Evolutionary conservation across 768 basidiomycete species (phyloP).

Genomic region (Mycena maculata): DNA sequence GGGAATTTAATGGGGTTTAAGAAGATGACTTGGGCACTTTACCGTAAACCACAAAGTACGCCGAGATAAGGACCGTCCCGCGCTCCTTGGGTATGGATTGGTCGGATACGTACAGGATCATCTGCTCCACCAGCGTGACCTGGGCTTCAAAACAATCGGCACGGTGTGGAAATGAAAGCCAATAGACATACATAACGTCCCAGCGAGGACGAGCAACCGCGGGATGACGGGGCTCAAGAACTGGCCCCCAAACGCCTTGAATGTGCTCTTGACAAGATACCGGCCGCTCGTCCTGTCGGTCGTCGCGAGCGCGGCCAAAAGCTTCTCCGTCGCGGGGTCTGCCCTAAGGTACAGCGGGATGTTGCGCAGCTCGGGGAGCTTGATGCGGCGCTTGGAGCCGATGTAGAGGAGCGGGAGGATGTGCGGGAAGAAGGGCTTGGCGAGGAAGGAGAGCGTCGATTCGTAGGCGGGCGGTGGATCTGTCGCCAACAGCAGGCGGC

Average conservation of each 20-base stretch:
- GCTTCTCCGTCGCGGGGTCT: conserved; percentile 23
- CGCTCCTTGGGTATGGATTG: conserved; percentile 22
- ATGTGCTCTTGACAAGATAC: conserved; percentile 18
- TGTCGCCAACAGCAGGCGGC: background rate
- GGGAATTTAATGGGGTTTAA: background rate
- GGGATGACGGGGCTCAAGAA: conserved; percentile 16
- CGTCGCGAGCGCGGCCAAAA: conserved; percentile 9
- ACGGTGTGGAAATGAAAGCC: background rate
- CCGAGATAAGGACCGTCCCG: conserved; percentile 10
- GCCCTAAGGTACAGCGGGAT: conserved; percentile 9
- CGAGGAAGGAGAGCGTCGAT: conserved; percentile 22
- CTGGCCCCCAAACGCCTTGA: background rate
- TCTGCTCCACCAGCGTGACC: conserved; percentile 26
- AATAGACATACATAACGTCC: conserved; percentile 1
- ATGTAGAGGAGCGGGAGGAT: conserved; percentile 2
- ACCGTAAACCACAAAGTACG: conserved; percentile 22
- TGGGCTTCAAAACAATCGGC: conserved; percentile 1
- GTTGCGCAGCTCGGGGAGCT: conserved; percentile 12
- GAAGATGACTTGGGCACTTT: background rate
- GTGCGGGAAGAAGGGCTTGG: conserved; percentile 24
- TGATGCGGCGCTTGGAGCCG: conserved; percentile 15
- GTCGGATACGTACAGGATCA: conserved; percentile 24
- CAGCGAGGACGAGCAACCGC: background rate
- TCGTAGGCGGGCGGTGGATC: conserved; percentile 25
- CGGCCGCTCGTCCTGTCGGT: conserved; percentile 6